Evolutionary conservation across 371 early-diverging fungal species (phyloP).

Genomic region (Syncephalis plumigaleata): DNA sequence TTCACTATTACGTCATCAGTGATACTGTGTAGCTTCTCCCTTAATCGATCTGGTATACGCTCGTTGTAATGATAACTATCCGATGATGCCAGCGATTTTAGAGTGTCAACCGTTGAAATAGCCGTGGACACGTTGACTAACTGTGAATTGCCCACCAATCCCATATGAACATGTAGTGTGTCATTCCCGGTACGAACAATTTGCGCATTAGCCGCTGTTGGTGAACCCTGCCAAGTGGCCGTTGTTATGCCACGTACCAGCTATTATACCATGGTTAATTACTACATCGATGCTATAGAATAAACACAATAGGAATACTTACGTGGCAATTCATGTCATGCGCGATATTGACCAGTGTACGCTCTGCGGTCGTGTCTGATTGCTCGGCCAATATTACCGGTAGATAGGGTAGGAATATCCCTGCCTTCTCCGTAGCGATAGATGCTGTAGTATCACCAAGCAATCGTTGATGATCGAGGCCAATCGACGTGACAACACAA

Average conservation of each 20-base stretch:
- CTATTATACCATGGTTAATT: too few relatives aligned
- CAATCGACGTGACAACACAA: conserved; percentile 61
- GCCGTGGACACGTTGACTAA: conserved; percentile 10
- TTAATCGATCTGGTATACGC: too few relatives aligned
- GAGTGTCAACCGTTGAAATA: conserved; percentile 4
- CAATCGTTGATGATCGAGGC: conserved; percentile 55
- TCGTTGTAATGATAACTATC: background rate
- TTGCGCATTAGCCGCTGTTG: conserved; percentile 1
- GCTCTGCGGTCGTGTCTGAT: conserved; percentile 15
- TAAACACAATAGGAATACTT: too few relatives aligned
- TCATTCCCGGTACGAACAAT: background rate
- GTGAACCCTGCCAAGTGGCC: too few relatives aligned
- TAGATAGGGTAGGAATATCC: conserved; percentile 56
- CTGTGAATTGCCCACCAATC: background rate
- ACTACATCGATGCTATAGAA: conserved; percentile 2
- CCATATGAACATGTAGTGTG: background rate
- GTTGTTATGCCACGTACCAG: too few relatives aligned
- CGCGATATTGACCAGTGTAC: conserved; percentile 17
- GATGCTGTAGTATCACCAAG: conserved; percentile 55
- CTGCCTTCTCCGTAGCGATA: conserved; percentile 88
- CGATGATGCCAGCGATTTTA: background rate
- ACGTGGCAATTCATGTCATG: conserved; percentile 12
- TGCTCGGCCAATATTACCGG: conserved; percentile 34
- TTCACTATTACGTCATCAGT: conserved; percentile 22
- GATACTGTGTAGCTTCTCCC: conserved; percentile 4